These are phyloP conservation scores for Tolypocladium ophioglossoides DNA, from an alignment of 2,329 filamentous ascomycete genomes.

Conservation along the genomic window DNA sequence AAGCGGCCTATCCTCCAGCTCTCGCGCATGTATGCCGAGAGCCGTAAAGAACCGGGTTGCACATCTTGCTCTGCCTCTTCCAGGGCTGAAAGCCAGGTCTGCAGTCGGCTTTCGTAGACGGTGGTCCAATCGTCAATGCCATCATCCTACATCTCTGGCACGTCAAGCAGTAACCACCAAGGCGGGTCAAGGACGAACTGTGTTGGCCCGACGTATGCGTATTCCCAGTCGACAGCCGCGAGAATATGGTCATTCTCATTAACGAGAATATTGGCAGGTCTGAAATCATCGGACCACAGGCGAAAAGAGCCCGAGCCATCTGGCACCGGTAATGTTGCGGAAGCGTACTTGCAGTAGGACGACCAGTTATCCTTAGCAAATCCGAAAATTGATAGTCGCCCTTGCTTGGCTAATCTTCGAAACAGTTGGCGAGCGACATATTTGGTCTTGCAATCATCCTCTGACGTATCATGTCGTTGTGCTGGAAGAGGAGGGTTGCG, in stretches of 20 bases:
- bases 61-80: conserved; percentile 8
- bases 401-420: conserved; percentile 19
- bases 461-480: conserved; percentile 25
- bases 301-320: conserved; percentile 9
- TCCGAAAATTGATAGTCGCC: conserved; percentile 14
- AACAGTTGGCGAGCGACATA: conserved; percentile 31
- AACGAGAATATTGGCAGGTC: conserved; percentile 20
- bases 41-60: neutral
- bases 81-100: conserved; percentile 22
- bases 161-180: conserved; percentile 26
- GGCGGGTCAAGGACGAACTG: conserved; percentile 24
- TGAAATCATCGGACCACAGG: conserved; percentile 25
- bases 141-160: conserved; percentile 19
- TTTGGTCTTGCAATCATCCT: conserved; percentile 30
- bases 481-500: conserved; percentile 26
- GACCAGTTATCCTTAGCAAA: conserved; percentile 21
- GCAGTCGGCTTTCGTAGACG: conserved; percentile 18
- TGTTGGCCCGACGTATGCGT: conserved; percentile 19
- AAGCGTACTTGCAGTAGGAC: conserved; percentile 5
- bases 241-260: conserved; percentile 11
- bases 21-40: conserved; percentile 25
- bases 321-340: conserved; percentile 6
- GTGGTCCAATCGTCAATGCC: conserved; percentile 18
- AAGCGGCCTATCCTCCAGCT: conserved; percentile 23
- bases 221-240: conserved; percentile 30